A percentile compares a stretch with the other conserved stretches of the same genome.
Evolutionary conservation across 139 green algal genomes (phyloP).

Genomic region (Closterium sp.): DNA sequence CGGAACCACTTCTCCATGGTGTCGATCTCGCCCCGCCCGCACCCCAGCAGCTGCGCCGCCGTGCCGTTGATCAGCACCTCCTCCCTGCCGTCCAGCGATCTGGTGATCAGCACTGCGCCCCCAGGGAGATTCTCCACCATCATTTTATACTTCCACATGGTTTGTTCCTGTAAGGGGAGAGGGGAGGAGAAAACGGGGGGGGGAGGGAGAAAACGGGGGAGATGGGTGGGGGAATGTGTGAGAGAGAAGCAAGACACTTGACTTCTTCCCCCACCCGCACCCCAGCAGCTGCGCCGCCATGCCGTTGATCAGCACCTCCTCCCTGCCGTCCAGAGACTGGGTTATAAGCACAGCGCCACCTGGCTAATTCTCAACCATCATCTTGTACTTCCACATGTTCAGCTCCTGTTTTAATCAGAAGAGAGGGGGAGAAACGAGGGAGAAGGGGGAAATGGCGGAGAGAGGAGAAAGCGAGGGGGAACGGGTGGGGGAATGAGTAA

Average conservation of each 20-base stretch:
- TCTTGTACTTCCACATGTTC: neutral
- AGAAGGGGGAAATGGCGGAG: too few relatives aligned
- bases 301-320: neutral
- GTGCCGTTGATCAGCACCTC: neutral
- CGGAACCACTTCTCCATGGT: neutral
- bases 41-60: too few relatives aligned
- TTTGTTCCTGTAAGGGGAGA: neutral
- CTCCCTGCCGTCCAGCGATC: neutral
- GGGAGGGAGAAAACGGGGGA: too few relatives aligned
- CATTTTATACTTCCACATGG: neutral
- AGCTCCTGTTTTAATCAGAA: neutral
- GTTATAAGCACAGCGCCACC: neutral
- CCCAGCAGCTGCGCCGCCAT: neutral
- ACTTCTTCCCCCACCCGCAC: neutral
- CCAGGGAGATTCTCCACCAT: neutral
- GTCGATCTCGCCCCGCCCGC: neutral
- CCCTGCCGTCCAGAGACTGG: neutral
- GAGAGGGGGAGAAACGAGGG: too few relatives aligned
- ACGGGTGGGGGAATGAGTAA: too few relatives aligned
- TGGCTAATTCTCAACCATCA: neutral
- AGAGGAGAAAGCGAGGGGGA: too few relatives aligned
- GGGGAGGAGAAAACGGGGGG: too few relatives aligned
- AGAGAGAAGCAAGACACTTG: too few relatives aligned
- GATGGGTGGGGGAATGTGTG: too few relatives aligned
- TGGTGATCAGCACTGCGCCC: neutral